Evolutionary conservation across 2,329 filamentous ascomycete species (phyloP), one percentile per base, ranked within the genome.

Genomic region (Hortaea werneckii): DNA sequence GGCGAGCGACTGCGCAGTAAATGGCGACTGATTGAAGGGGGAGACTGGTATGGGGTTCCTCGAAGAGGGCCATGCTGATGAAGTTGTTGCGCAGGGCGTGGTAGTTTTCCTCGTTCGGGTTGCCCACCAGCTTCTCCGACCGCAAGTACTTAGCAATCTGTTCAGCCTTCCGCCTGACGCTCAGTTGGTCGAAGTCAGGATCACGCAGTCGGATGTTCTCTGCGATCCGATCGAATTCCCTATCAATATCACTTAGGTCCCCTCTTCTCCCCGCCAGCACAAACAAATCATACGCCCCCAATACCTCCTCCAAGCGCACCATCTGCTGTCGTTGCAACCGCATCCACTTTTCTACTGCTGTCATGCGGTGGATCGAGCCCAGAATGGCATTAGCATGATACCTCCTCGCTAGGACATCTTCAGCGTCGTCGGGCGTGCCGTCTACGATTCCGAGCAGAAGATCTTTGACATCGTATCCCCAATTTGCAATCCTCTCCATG

Each of bases 221-320:
- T 2, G 81, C 79, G 32, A 87, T 72, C 1, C 69, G 63, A 61
- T 92, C 81, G 20, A 96, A 70, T 37, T 79, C 69, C n/a, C 65
- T 60, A 8, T 76, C 54, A 32, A 73, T 63, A 39, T 87, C 80
- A 46, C 84, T 75, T 43, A 90, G 67, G 59, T 94, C 87, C n/a
- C 83, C 80, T 29, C 75, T 72, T 12, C 79, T 76, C 45, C 83
- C 82, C 53, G 83, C 79, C 28, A 90, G 70, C 40, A 94, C 79
- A 65, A 96, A 96, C 66, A 96, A 76, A 64, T 96, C 92, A 63
- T 94, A 94, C 10, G 83, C 84, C 13, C 82, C 84, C 11, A 96
- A 69, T 1, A 83, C 83, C 47, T 77, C 76, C 61, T 95, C 89
- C 13, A 95, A 71, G 6, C 77, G 63, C 20, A 80, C 69, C 44